Evolutionary conservation across 2,329 filamentous ascomycete species (phyloP).

Genomic region (Alternaria novae-zelandiae): DNA sequence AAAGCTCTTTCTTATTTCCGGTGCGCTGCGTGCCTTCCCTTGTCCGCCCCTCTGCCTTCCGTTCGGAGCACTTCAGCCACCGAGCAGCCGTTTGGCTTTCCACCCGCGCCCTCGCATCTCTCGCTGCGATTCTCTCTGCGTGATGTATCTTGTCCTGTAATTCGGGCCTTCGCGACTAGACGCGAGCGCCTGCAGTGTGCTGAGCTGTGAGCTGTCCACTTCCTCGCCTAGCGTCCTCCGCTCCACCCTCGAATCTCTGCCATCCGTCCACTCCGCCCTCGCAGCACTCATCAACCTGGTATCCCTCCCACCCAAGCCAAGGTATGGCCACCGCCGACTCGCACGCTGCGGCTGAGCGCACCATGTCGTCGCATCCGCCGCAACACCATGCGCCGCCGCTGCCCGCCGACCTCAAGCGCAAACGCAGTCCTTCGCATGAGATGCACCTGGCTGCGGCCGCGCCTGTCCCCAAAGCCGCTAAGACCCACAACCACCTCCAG

Average conservation of each 20-base stretch:
- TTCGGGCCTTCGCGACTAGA: conserved; percentile 11
- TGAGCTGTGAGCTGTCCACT: conserved; percentile 3
- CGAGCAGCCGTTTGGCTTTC: conserved; percentile 8
- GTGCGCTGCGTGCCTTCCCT: conserved; percentile 1
- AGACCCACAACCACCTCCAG: conserved; percentile 66
- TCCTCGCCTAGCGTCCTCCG: conserved; percentile 26
- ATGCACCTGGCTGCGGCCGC: conserved; percentile 39
- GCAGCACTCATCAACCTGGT: conserved; percentile 18
- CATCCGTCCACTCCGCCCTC: conserved; percentile 22
- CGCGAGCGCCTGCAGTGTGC: conserved; percentile 5
- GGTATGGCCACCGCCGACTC: conserved; percentile 35
- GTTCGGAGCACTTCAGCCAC: conserved; percentile 8
- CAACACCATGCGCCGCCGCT: conserved; percentile 28
- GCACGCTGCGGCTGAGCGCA: conserved; percentile 24
- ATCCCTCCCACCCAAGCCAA: conserved; percentile 19
- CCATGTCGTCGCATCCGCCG: conserved; percentile 31
- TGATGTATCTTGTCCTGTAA: conserved; percentile 7
- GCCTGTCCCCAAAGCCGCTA: conserved; percentile 59
- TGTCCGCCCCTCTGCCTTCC: conserved; percentile 7
- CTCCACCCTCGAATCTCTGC: conserved; percentile 26
- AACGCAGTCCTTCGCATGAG: conserved; percentile 53
- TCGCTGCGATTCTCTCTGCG: conserved; percentile 1
- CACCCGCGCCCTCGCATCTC: neutral
- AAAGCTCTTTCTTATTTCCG: conserved; percentile 27
- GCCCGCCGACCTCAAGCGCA: conserved; percentile 53